Evolutionary conservation across 495 filamentous ascomycete species (phyloP).

Genomic region (Hypoxylon trugodes): DNA sequence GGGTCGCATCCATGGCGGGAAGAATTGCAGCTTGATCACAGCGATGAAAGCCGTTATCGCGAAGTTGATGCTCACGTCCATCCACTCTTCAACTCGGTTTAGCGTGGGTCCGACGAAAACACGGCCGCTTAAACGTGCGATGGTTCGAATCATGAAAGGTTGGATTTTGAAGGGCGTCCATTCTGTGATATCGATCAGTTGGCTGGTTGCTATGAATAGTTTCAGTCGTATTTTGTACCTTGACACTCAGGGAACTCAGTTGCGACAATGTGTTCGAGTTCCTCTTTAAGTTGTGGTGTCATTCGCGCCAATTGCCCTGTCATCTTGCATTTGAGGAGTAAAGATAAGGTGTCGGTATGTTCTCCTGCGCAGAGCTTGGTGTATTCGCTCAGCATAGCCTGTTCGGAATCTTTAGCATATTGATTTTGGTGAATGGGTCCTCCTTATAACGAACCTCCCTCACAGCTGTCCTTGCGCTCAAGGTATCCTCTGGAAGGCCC

Average conservation of each 20-base stretch:
- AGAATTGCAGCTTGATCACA: slow-evolving; percentile 49
- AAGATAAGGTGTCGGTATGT: slow-evolving; percentile 42
- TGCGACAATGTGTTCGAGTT: slow-evolving; percentile 44
- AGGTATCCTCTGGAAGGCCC: slow-evolving; percentile 48
- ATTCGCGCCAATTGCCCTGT: slow-evolving; percentile 46
- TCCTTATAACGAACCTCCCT: slow-evolving; percentile 39
- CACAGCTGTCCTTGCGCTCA: slow-evolving; percentile 49
- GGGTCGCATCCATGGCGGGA: slow-evolving; percentile 49
- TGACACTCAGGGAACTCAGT: slow-evolving; percentile 47
- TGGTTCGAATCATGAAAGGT: slow-evolving; percentile 46
- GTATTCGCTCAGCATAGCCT: slow-evolving; percentile 51
- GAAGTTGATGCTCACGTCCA: slow-evolving; percentile 48
- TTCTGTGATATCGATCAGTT: slow-evolving; percentile 33
- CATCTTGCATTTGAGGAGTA: slow-evolving; percentile 44
- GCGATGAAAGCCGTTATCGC: slow-evolving; percentile 49
- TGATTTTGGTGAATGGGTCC: neutral
- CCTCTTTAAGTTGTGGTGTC: slow-evolving; percentile 43
- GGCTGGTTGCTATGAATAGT: neutral
- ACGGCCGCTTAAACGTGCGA: slow-evolving; percentile 45
- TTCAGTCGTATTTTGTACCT: slow-evolving; percentile 28
- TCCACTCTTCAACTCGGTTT: slow-evolving; percentile 48
- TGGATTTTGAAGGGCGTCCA: slow-evolving; percentile 51
- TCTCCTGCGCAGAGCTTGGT: slow-evolving; percentile 45
- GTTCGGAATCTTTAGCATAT: neutral
- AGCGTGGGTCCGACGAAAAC: slow-evolving; percentile 46